phyloP scores from a whole-genome alignment of 768 basidiomycete genomes.

The Lactarius tabidus region DNA sequence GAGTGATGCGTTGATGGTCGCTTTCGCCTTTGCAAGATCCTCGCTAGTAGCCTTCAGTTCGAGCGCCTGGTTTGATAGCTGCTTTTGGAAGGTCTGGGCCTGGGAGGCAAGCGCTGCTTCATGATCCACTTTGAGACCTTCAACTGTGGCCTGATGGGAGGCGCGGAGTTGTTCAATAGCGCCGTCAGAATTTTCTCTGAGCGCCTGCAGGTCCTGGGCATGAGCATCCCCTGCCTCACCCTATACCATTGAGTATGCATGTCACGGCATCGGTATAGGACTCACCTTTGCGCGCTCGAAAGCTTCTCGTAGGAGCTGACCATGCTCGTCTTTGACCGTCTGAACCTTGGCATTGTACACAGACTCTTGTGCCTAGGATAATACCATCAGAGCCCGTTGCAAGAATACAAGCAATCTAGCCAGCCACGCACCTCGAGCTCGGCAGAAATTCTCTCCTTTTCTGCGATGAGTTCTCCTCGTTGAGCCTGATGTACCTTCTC shows the following conservation, averaged over 20 bases:
- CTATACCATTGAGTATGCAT: conserved; percentile 36
- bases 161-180: conserved; percentile 66
- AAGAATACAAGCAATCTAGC: not conserved
- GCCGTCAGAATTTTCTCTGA: conserved; percentile 61
- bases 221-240: conserved; percentile 68
- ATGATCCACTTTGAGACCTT: conserved; percentile 62
- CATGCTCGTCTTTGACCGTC: conserved; percentile 61
- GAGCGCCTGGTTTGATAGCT: conserved; percentile 53
- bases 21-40: conserved; percentile 74
- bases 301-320: conserved; percentile 56
- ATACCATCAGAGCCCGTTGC: conserved; percentile 1
- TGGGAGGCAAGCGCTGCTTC: conserved; percentile 55
- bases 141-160: conserved; percentile 56
- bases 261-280: not conserved
- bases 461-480: conserved; percentile 49
- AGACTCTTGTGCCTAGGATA: conserved; percentile 58
- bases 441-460: conserved; percentile 49
- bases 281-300: conserved; percentile 76
- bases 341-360: conserved; percentile 66
- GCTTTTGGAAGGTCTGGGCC: conserved; percentile 55
- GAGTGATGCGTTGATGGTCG: conserved; percentile 47
- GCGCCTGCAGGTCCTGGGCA: conserved; percentile 60
- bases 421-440: conserved; percentile 60
- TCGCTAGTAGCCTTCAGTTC: conserved; percentile 84
- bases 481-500: conserved; percentile 48